Evolutionary conservation across 495 filamentous ascomycete genomes (phyloP), one percentile per base, ranked within the genome.

Genomic region (Parmelia sp.): DNA sequence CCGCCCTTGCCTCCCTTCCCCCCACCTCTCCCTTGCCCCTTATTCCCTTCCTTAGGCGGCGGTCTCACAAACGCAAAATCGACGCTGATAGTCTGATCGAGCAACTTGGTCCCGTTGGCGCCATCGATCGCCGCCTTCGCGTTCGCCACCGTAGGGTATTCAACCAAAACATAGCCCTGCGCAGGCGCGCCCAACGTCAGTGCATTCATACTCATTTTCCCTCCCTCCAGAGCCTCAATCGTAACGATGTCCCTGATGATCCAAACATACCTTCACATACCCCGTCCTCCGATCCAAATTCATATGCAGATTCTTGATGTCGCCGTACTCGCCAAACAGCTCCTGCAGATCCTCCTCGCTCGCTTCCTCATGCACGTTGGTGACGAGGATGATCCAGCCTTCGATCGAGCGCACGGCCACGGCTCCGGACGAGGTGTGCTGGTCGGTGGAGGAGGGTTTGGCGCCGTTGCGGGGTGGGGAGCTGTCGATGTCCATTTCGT

Each of bases 61-160:
- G 95, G 92, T 58, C 95, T 84, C 47, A 99, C 95, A 75, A 99
- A 97, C 4, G 93, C 95, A 74, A 93, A 99, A 78, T 99, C 95
- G 53, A 96, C 91, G 57, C 82, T 74, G 56, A 99, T 86, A 1
- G 90, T 95, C 80, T 97, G 92, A 66, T 97, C 94, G 36, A 99
- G 86, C 39, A 97, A 76, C 75, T 96, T 92, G 37, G 83, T 83
- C 36, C 85, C 82, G 74, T 96, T 84, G 57, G 91, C 88, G 68
- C 87, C 87, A 71, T 91, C 88, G 71, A 97, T 92, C 56, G 92
- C 92, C 40, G 87, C 89, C 58, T 84, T 83, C 27, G 92, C 94
- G 73, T 96, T 91, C 66, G 86, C 82, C 25, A 94, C 83, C 23
- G 92, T 97, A 4, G 91, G 81, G 76, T 93, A 97, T 79, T 97